Conservation (phyloP, 805 yeast genomes). For the Yarrowia hollandica region DNA sequence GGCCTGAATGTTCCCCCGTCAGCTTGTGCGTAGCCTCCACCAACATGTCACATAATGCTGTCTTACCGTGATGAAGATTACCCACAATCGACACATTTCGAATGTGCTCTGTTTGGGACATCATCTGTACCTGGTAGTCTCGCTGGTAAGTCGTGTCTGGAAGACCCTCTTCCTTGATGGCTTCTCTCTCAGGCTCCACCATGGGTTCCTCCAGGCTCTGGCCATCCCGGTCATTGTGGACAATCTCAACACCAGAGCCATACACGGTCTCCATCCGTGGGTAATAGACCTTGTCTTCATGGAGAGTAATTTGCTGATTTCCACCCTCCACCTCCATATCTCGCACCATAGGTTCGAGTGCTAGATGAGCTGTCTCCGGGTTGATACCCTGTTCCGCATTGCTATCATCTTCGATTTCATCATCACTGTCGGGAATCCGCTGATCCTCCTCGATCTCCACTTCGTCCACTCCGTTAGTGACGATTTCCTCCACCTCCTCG, state of each 20-base stretch:
- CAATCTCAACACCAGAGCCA: slow-evolving; percentile 65
- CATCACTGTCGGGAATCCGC: slow-evolving; percentile 30
- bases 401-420: slow-evolving; percentile 15
- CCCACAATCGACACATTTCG: slow-evolving; percentile 83
- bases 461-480: slow-evolving; percentile 33
- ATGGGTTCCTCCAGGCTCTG: slow-evolving; percentile 64
- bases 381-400: not conserved
- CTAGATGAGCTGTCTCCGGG: slow-evolving; percentile 14
- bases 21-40: slow-evolving; percentile 64
- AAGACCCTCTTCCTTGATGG: slow-evolving; percentile 55
- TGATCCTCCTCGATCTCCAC: slow-evolving; percentile 31
- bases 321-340: slow-evolving; percentile 32
- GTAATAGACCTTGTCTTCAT: slow-evolving; percentile 50
- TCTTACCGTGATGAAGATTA: slow-evolving; percentile 80
- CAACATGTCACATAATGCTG: slow-evolving; percentile 69
- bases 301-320: slow-evolving; percentile 42
- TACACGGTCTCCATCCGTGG: slow-evolving; percentile 50
- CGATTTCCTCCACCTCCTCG: slow-evolving; percentile 35
- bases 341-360: slow-evolving; percentile 9
- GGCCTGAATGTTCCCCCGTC: slow-evolving; percentile 37
- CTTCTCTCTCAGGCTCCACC: slow-evolving; percentile 52
- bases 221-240: slow-evolving; percentile 55
- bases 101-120: slow-evolving; percentile 59
- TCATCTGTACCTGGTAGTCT: slow-evolving; percentile 56
- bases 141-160: slow-evolving; percentile 65